Percentiles rank a stretch among this genome's conserved stretches.
phyloP scores from a whole-genome alignment of 306 rosid genomes.

The Biancaea sappan region DNA sequence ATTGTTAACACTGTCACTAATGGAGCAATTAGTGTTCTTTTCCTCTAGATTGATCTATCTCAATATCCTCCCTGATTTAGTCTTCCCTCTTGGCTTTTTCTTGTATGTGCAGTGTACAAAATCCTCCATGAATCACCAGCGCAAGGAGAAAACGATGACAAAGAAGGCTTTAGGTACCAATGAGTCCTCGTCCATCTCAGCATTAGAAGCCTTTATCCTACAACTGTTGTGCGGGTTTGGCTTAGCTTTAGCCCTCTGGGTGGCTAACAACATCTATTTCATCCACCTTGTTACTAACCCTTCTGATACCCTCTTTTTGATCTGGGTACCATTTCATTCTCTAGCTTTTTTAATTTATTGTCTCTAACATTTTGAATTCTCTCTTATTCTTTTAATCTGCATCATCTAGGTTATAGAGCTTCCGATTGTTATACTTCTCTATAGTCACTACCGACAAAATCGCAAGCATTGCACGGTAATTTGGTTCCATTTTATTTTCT shows the following conservation, averaged over 20 bases:
- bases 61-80: too few relatives aligned
- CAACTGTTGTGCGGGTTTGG: constrained; percentile 27
- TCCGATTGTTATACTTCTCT: constrained; percentile 43
- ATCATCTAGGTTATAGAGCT: constrained; percentile 40
- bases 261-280: constrained; percentile 30
- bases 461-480: constrained; percentile 41
- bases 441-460: constrained; percentile 41
- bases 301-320: constrained; percentile 46
- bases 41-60: too few relatives aligned
- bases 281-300: constrained; percentile 38
- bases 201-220: constrained; percentile 26
- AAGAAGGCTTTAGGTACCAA: not conserved
- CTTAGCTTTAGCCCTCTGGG: constrained; percentile 29
- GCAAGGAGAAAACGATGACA: constrained; percentile 15
- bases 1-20: too few relatives aligned
- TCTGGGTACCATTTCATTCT: constrained; percentile 40
- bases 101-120: not conserved
- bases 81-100: not conserved
- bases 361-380: not conserved
- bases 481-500: not conserved
- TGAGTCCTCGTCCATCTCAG: constrained; percentile 19
- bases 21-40: too few relatives aligned
- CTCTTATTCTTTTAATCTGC: constrained; percentile 8
- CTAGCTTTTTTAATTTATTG: not conserved
- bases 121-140: constrained; percentile 34